These are phyloP conservation scores for Balamuthia mandrillaris DNA, from an alignment of 208 protist genomes.

Conservation along the genomic window DNA sequence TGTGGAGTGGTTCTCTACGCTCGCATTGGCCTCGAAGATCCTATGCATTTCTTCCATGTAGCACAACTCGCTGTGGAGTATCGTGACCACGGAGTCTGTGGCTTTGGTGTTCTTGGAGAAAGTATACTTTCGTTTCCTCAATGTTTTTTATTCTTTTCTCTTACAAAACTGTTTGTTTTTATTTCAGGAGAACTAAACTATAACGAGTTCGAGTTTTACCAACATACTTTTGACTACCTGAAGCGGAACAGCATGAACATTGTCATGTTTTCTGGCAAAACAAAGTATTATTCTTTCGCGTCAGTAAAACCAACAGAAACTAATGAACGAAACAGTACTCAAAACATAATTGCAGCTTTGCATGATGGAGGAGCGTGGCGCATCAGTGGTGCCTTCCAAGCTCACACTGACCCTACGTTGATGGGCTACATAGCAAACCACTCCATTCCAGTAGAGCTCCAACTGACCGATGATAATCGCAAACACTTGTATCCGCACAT, in stretches of 20 bases:
- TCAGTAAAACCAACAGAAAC: slow-evolving; percentile 20
- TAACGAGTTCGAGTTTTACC: slow-evolving; percentile 42
- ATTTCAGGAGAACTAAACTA: background rate
- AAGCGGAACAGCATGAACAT: slow-evolving; percentile 44
- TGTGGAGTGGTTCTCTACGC: background rate
- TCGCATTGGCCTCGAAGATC: background rate
- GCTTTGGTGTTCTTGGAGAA: slow-evolving; percentile 39
- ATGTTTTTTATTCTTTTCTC: background rate
- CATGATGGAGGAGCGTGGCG: slow-evolving; percentile 39
- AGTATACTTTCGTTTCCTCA: slow-evolving; percentile 6
- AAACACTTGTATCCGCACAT: no score
- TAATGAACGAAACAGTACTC: slow-evolving; percentile 1
- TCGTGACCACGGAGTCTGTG: slow-evolving; percentile 37
- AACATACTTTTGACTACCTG: slow-evolving; percentile 53
- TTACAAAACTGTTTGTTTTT: background rate
- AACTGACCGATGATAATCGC: slow-evolving; percentile 25
- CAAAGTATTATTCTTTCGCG: background rate
- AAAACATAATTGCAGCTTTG: slow-evolving; percentile 41
- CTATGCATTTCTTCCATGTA: background rate
- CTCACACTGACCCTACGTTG: slow-evolving; percentile 44
- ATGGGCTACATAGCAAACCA: slow-evolving; percentile 50
- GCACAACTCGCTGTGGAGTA: background rate
- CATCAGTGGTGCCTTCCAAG: slow-evolving; percentile 46
- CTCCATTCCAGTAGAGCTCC: slow-evolving; percentile 55
- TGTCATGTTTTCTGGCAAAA: slow-evolving; percentile 21